Conservation (phyloP, 306 rosid species). For the Mimosa bimucronata region DNA sequence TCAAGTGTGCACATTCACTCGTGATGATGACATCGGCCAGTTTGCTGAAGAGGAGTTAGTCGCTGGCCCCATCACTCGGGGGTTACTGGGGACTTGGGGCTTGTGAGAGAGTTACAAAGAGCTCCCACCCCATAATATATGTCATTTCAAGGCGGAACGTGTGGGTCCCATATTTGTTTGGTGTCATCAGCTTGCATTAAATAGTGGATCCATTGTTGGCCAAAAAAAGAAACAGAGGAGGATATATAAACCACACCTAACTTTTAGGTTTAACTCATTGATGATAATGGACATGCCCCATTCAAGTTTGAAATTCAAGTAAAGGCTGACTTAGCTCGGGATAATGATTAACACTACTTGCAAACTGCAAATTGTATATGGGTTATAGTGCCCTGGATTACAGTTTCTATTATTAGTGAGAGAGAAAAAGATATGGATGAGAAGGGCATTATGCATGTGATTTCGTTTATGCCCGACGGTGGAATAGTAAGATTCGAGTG, state of each 20-base stretch:
- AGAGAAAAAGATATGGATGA: background rate
- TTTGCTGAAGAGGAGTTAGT: constrained; percentile 32
- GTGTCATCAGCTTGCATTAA: background rate
- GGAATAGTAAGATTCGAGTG: constrained; percentile 24
- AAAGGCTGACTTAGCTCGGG: background rate
- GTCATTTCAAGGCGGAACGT: background rate
- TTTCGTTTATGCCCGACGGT: background rate
- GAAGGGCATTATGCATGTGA: background rate
- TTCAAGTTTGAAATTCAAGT: constrained; percentile 2
- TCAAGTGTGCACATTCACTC: constrained; percentile 25
- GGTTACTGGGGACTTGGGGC: background rate
- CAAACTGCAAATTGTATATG: constrained; percentile 23
- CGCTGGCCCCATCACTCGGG: background rate
- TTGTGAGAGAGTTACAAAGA: constrained; percentile 3
- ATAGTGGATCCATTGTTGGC: background rate
- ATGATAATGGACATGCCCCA: background rate
- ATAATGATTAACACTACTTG: constrained; percentile 21
- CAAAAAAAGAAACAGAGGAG: background rate
- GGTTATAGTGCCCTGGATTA: background rate
- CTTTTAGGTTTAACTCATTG: background rate
- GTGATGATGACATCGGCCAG: constrained; percentile 18
- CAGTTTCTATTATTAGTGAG: background rate
- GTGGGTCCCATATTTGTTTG: background rate
- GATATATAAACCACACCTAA: background rate
- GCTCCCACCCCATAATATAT: constrained; percentile 13